Evolutionary conservation across 179 eudicot species (phyloP).

Genomic region (Corrigiola litoralis): DNA sequence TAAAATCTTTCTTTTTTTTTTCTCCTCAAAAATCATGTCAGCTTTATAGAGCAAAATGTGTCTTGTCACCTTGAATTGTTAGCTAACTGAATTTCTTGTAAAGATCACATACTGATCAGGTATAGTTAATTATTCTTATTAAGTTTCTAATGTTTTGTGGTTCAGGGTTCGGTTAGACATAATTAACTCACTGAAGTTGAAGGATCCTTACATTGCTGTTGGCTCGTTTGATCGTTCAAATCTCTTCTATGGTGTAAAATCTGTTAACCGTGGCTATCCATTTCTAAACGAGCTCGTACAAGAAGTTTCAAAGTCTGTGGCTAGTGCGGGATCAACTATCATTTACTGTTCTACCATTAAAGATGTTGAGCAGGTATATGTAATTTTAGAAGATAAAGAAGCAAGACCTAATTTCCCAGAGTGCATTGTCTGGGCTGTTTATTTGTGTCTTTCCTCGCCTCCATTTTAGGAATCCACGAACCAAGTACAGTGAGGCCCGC

Average conservation of each 20-base stretch:
- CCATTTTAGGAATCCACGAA: no score
- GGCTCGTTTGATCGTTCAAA: slow-evolving; percentile 88
- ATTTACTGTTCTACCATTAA: slow-evolving; percentile 79
- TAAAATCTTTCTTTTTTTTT: background rate
- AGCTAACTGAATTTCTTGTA: no score
- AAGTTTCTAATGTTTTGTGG: slow-evolving; percentile 4
- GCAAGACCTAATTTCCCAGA: background rate
- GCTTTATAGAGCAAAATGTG: no score
- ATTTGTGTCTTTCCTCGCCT: background rate
- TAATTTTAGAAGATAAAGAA: slow-evolving; percentile 4
- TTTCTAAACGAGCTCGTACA: slow-evolving; percentile 55
- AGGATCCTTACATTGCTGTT: slow-evolving; percentile 56
- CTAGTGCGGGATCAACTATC: slow-evolving; percentile 62
- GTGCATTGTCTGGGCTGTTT: background rate
- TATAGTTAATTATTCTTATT: background rate
- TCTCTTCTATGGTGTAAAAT: slow-evolving; percentile 72
- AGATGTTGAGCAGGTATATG: slow-evolving; percentile 66
- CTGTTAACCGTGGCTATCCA: slow-evolving; percentile 42
- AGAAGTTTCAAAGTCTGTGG: slow-evolving; percentile 56
- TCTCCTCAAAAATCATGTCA: no score
- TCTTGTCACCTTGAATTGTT: no score
- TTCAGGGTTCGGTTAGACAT: slow-evolving; percentile 72
- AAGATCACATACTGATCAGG: no score
- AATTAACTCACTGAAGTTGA: slow-evolving; percentile 52
- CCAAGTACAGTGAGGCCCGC: no score